phyloP scores from a whole-genome alignment of 2,329 filamentous ascomycete species.

The Xylariaceae sp. region DNA sequence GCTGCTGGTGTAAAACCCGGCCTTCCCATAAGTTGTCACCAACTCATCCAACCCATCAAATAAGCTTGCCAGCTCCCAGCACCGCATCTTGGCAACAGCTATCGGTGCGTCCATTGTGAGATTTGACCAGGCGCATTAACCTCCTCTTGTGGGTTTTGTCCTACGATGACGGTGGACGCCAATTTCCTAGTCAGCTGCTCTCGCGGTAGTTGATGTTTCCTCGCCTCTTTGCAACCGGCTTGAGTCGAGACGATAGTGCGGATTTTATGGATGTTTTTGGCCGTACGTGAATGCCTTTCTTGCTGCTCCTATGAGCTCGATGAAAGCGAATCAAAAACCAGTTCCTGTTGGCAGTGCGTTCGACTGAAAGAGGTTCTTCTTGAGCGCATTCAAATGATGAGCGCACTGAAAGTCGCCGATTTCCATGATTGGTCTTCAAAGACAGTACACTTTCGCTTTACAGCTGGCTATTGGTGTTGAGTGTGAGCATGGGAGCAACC shows the following conservation, averaged over 20 bases:
- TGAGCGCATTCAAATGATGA: slow-evolving; percentile 31
- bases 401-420: slow-evolving; percentile 37
- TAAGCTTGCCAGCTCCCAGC: slow-evolving; percentile 45
- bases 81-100: slow-evolving; percentile 50
- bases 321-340: slow-evolving; percentile 92
- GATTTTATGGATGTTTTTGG: slow-evolving; percentile 98
- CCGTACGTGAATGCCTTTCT: slow-evolving; percentile 74
- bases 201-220: slow-evolving; percentile 45
- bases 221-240: slow-evolving; percentile 51
- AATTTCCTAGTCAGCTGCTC: slow-evolving; percentile 43
- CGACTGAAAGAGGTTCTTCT: slow-evolving; percentile 72
- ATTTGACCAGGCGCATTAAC: slow-evolving; percentile 65
- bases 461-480: slow-evolving; percentile 20
- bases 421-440: slow-evolving; percentile 31
- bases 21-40: slow-evolving; percentile 21
- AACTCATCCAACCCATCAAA: slow-evolving; percentile 37
- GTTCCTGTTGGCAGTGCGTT: slow-evolving; percentile 85
- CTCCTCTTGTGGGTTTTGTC: slow-evolving; percentile 50
- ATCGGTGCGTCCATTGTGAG: slow-evolving; percentile 55
- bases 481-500: slow-evolving; percentile 28
- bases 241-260: slow-evolving; percentile 66
- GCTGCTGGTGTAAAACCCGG: slow-evolving; percentile 34
- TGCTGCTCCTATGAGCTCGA: slow-evolving; percentile 43
- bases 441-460: slow-evolving; percentile 31
- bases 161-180: slow-evolving; percentile 55